phyloP scores from a whole-genome alignment of 352 stramenopile species.

The Globisporangium splendens region DNA sequence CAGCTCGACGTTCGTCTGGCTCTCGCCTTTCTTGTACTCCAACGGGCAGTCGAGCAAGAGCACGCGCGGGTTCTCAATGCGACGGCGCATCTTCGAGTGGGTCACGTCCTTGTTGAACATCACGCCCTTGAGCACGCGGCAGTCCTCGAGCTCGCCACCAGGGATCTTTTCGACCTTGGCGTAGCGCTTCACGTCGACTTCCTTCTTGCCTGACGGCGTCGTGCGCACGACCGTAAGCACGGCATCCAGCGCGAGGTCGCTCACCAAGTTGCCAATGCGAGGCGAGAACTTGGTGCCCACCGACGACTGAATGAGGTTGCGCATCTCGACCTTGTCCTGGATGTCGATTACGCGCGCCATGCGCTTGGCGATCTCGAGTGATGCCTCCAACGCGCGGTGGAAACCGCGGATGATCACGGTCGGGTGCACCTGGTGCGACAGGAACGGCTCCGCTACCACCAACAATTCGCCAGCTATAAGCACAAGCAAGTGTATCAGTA shows the following conservation, averaged over 20 bases:
- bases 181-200: slow-evolving; percentile 99
- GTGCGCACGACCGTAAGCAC: slow-evolving; percentile 94
- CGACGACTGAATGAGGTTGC: slow-evolving; percentile 94
- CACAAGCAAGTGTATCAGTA: slow-evolving; percentile 1
- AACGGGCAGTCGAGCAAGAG: slow-evolving; percentile 98
- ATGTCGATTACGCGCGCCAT: slow-evolving; percentile 94
- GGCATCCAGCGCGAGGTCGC: slow-evolving; percentile 97
- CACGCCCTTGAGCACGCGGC: slow-evolving; percentile 94
- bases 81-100: slow-evolving; percentile 98
- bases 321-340: slow-evolving; percentile 93
- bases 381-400: slow-evolving; percentile 79
- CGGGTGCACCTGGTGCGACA: slow-evolving; percentile 96
- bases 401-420: slow-evolving; percentile 98
- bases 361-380: slow-evolving; percentile 92
- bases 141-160: slow-evolving; percentile 95
- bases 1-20: slow-evolving; percentile 97
- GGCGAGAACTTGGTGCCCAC: slow-evolving; percentile 99
- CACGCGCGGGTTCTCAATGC: slow-evolving; percentile 98
- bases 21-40: slow-evolving; percentile 99
- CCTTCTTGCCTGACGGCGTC: slow-evolving; percentile 84
- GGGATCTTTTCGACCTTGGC: slow-evolving; percentile 99
- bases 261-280: slow-evolving; percentile 95
- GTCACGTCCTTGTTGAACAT: slow-evolving; percentile 99
- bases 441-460: slow-evolving; percentile 95
- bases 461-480: slow-evolving; percentile 94